A percentile compares a stretch with the other conserved stretches of the same genome.
Conservation (phyloP, 148 eudicot species). For the Heliosperma pusillum region DNA sequence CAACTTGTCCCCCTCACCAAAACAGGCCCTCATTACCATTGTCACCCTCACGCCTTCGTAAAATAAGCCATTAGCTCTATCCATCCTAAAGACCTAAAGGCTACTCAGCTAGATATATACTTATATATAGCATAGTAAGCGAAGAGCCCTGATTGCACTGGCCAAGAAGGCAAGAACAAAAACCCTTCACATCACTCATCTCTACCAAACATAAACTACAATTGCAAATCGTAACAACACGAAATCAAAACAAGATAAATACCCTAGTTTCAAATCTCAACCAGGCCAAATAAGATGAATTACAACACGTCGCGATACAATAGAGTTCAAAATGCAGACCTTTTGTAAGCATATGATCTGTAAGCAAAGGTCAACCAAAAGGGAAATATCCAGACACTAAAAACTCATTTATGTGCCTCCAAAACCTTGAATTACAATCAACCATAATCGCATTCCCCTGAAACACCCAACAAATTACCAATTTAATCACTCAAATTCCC, state of each 20-base stretch:
- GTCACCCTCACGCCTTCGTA: not conserved
- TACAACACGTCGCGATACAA: conserved; percentile 8
- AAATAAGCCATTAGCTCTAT: not conserved
- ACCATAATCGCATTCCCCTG: conserved; percentile 56
- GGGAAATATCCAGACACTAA: conserved; percentile 37
- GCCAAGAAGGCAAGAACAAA: not conserved
- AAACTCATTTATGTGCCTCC: conserved; percentile 28
- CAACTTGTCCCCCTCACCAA: no score
- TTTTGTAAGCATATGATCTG: conserved; percentile 22
- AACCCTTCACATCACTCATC: conserved; percentile 5
- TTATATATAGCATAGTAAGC: not conserved
- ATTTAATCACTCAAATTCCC: conserved; percentile 19
- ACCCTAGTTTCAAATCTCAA: conserved; percentile 1
- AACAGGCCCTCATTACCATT: not conserved
- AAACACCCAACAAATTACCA: conserved; percentile 29
- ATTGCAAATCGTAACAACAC: not conserved
- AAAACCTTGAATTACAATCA: conserved; percentile 39
- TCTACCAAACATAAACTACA: not conserved
- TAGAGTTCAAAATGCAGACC: conserved; percentile 23
- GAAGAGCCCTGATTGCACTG: not conserved
- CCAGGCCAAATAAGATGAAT: not conserved
- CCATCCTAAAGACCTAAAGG: no score
- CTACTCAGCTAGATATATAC: not conserved
- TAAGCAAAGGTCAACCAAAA: conserved; percentile 38
- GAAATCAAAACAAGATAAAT: not conserved